Conservation (phyloP, 768 basidiomycete species). For the Ramaria sp. region DNA sequence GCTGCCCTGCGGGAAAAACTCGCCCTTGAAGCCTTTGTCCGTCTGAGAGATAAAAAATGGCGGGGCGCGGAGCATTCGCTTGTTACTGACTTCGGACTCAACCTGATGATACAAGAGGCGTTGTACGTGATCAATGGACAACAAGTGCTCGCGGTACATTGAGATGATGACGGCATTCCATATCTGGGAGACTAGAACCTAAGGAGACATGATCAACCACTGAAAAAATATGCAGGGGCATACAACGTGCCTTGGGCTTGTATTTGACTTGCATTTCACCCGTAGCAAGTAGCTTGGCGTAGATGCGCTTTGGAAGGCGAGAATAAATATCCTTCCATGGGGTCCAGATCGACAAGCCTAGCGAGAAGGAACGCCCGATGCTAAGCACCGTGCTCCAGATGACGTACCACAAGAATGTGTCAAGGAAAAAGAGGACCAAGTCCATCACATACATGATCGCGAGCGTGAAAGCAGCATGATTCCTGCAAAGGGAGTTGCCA, state of each 20-base stretch:
- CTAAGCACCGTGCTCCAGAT: constrained; percentile 97
- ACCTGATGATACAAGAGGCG: constrained; percentile 95
- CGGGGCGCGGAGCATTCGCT: constrained; percentile 86
- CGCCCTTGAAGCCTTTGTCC: constrained; percentile 53
- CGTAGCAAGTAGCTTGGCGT: constrained; percentile 92
- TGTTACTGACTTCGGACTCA: constrained; percentile 73
- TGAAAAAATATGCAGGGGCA: background rate
- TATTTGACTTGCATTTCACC: constrained; percentile 99
- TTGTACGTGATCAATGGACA: constrained; percentile 98
- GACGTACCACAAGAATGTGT: constrained; percentile 99
- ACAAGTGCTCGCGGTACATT: constrained; percentile 97
- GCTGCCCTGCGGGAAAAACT: constrained; percentile 89
- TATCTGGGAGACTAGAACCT: constrained; percentile 94
- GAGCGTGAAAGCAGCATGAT: constrained; percentile 90
- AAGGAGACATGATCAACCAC: background rate
- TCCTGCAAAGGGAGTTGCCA: constrained; percentile 70
- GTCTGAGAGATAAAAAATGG: constrained; percentile 95
- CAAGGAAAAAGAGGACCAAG: constrained; percentile 93
- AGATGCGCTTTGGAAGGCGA: constrained; percentile 92
- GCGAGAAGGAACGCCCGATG: constrained; percentile 77
- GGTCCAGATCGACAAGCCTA: constrained; percentile 97
- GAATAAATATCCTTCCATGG: constrained; percentile 98
- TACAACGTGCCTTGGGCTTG: constrained; percentile 74
- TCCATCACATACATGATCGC: constrained; percentile 99
- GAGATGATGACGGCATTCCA: constrained; percentile 99